A percentile compares a stretch with the other conserved stretches of the same genome.
phyloP scores from a whole-genome alignment of 2,329 filamentous ascomycete species.

The Trichoderma sp. region DNA sequence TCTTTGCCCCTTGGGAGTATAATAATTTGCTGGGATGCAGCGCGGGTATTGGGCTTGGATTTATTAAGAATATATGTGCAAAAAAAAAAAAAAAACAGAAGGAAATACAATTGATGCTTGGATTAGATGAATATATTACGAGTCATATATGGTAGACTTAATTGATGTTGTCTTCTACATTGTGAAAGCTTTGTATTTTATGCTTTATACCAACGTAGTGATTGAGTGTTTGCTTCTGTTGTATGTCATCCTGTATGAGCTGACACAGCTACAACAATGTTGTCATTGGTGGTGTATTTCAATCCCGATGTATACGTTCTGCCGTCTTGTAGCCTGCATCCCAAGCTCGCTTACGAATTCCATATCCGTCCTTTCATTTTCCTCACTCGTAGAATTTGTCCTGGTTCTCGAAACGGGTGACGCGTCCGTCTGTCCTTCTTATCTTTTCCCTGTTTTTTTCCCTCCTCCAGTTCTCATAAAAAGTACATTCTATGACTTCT shows the following conservation, averaged over 20 bases:
- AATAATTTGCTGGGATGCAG: constrained; percentile 11
- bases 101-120: neutral
- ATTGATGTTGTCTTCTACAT: neutral
- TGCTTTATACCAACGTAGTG: neutral
- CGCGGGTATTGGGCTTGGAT: constrained; percentile 6
- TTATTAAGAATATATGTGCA: neutral
- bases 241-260: neutral
- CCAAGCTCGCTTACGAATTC: too few species aligned
- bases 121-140: neutral
- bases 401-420: neutral
- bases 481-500: neutral
- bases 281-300: too few species aligned
- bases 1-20: constrained; percentile 1
- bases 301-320: too few species aligned
- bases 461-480: neutral
- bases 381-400: neutral
- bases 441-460: neutral
- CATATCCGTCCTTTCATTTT: too few species aligned
- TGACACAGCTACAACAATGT: too few species aligned
- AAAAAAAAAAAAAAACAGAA: neutral
- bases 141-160: neutral
- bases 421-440: neutral
- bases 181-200: neutral
- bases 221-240: neutral
- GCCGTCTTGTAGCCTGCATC: too few species aligned